A percentile compares a stretch with the other conserved stretches of the same genome.
Evolutionary conservation across 129 eudicot genomes (phyloP).

Genomic region (Cynara cardunculus): DNA sequence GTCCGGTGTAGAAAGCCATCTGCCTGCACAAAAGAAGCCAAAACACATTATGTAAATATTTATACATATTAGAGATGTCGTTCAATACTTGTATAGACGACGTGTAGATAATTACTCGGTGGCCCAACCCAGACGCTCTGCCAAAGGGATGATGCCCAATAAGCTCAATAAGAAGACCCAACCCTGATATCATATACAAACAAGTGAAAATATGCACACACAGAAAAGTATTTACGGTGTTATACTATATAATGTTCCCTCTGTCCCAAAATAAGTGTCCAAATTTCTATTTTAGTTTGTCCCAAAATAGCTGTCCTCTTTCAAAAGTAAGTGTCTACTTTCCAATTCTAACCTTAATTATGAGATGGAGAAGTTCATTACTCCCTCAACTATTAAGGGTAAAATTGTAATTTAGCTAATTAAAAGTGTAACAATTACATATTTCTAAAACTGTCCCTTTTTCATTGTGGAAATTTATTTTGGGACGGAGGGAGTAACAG

Average conservation of each 20-base stretch:
- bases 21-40: slow-evolving; percentile 41
- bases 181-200: slow-evolving; percentile 44
- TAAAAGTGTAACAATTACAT: background rate
- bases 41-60: background rate
- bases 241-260: background rate
- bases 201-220: background rate
- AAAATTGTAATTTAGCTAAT: background rate
- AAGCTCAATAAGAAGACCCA: slow-evolving; percentile 88
- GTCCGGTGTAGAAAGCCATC: slow-evolving; percentile 56
- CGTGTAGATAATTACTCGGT: slow-evolving; percentile 67
- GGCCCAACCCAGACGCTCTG: slow-evolving; percentile 87
- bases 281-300: background rate
- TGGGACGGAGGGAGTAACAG: background rate
- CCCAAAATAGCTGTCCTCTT: background rate
- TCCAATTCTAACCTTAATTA: background rate
- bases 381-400: background rate
- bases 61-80: background rate
- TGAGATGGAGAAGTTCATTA: background rate
- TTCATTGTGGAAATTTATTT: background rate
- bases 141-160: slow-evolving; percentile 88
- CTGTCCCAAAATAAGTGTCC: background rate
- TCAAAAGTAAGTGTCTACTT: background rate
- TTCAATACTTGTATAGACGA: background rate
- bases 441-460: background rate
- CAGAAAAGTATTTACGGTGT: background rate